Percentiles rank a stretch among this genome's conserved stretches.
Conservation (phyloP, 495 filamentous ascomycete genomes). For the Corynascus novoguineensis region DNA sequence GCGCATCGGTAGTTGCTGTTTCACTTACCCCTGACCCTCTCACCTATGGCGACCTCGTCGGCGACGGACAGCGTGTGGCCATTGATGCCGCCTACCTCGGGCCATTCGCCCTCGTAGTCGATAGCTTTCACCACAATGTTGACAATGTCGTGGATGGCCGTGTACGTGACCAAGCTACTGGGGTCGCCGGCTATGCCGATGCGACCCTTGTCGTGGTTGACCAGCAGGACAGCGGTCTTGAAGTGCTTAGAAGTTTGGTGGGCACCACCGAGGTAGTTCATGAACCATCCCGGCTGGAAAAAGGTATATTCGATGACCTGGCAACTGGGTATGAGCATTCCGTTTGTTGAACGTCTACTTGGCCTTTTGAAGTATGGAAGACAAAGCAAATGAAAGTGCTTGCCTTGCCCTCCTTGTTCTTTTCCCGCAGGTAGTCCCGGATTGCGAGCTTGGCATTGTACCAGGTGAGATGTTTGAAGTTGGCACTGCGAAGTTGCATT, state of each 20-base stretch:
- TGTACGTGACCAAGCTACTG: constrained; percentile 39
- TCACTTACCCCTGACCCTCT: constrained; percentile 5
- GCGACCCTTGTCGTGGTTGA: constrained; percentile 45
- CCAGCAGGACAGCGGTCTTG: constrained; percentile 27
- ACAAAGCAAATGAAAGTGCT: too few relatives aligned
- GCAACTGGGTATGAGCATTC: constrained; percentile 1
- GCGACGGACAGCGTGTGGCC: background rate
- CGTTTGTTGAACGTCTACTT: too few relatives aligned
- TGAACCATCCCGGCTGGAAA: constrained; percentile 51
- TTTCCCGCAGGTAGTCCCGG: constrained; percentile 41
- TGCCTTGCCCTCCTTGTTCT: constrained; percentile 13
- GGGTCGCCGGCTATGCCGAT: constrained; percentile 44
- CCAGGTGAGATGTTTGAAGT: constrained; percentile 35
- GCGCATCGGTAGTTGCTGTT: background rate
- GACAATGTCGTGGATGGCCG: constrained; percentile 44
- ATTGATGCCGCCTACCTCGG: constrained; percentile 8
- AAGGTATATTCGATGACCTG: constrained; percentile 54
- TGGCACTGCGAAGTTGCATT: constrained; percentile 2
- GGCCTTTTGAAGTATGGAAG: too few relatives aligned
- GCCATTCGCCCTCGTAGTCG: constrained; percentile 15
- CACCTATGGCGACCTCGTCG: constrained; percentile 1
- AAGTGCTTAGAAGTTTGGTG: constrained; percentile 45
- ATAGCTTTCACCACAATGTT: constrained; percentile 21
- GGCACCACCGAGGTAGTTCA: constrained; percentile 47
- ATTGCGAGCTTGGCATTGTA: constrained; percentile 44